A percentile compares a stretch with the other conserved stretches of the same genome.
These are phyloP conservation scores for Verticillium alfalfae DNA, from an alignment of 2,329 filamentous ascomycete genomes.

Conservation along the genomic window DNA sequence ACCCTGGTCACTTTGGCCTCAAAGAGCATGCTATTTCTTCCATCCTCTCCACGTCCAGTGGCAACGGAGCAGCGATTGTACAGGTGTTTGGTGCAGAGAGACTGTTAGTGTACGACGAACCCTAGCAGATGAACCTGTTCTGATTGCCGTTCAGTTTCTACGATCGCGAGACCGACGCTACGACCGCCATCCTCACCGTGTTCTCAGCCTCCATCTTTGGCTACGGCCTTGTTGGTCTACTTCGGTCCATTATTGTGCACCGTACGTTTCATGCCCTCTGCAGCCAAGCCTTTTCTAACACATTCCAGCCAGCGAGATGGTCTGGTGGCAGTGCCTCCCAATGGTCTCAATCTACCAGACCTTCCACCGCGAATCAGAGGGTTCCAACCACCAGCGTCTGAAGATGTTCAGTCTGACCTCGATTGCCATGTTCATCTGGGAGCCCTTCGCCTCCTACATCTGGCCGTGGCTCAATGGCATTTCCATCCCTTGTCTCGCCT, in stretches of 20 bases:
- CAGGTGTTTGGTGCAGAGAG: conserved; percentile 8
- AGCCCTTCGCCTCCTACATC: conserved; percentile 7
- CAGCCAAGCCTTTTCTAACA: neutral
- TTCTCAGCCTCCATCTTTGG: conserved; percentile 8
- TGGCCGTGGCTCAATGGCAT: conserved; percentile 10
- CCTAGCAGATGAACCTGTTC: neutral
- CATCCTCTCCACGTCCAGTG: conserved; percentile 7
- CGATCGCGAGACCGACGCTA: conserved; percentile 6
- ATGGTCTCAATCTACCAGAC: conserved; percentile 11
- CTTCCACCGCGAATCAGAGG: conserved; percentile 7
- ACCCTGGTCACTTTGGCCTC: conserved; percentile 8
- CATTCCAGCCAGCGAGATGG: conserved; percentile 5
- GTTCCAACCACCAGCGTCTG: conserved; percentile 2
- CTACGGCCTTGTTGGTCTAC: conserved; percentile 5
- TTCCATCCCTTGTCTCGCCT: conserved; percentile 36
- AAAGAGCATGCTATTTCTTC: conserved; percentile 10
- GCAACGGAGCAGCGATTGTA: conserved; percentile 8
- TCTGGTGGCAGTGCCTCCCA: conserved; percentile 10
- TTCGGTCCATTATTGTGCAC: conserved; percentile 7
- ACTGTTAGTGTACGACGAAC: neutral
- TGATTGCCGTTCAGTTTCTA: conserved; percentile 3
- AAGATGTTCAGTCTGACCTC: conserved; percentile 8
- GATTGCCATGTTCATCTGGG: conserved; percentile 10
- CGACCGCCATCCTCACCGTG: conserved; percentile 7
- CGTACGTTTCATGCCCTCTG: neutral